phyloP scores from a whole-genome alignment of 352 stramenopile species.

The Phytophthora sansomeana region DNA sequence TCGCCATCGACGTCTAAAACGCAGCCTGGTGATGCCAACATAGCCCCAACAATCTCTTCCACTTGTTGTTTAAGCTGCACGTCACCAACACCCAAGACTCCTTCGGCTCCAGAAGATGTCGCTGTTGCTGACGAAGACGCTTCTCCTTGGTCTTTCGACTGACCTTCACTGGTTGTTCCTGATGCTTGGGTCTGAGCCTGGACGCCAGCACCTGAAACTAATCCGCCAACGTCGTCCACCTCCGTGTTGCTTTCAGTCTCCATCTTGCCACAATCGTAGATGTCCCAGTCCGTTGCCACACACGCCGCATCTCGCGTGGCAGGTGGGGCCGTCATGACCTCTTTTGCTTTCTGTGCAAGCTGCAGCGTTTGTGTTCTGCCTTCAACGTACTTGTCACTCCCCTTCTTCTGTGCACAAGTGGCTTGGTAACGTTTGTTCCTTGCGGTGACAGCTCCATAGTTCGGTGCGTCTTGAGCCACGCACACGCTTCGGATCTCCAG shows the following conservation, averaged over 20 bases:
- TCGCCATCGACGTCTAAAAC: conserved; percentile 83
- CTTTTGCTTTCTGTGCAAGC: conserved; percentile 81
- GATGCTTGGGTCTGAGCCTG: conserved; percentile 18
- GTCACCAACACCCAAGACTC: conserved; percentile 54
- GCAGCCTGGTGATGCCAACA: conserved; percentile 78
- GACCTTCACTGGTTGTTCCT: conserved; percentile 21
- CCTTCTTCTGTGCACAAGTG: conserved; percentile 75
- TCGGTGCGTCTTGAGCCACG: conserved; percentile 61
- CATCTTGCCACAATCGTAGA: conserved; percentile 71
- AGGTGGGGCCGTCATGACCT: conserved; percentile 83
- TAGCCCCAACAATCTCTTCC: conserved; percentile 81
- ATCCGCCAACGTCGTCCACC: conserved; percentile 33
- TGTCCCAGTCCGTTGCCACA: conserved; percentile 87
- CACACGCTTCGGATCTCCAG: conserved; percentile 76
- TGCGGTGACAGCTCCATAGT: conserved; percentile 45
- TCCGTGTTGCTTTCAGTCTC: conserved; percentile 40
- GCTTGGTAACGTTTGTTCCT: conserved; percentile 78
- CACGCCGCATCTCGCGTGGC: conserved; percentile 78
- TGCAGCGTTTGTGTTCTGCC: conserved; percentile 75
- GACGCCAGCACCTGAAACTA: not conserved
- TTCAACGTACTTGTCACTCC: conserved; percentile 80
- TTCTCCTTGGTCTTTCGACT: conserved; percentile 23
- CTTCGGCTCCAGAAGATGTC: conserved; percentile 15
- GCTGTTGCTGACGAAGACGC: conserved; percentile 10
- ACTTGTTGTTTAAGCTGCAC: conserved; percentile 73